Conservation (phyloP, 768 basidiomycete species). For the Termitomyces sp. region DNA sequence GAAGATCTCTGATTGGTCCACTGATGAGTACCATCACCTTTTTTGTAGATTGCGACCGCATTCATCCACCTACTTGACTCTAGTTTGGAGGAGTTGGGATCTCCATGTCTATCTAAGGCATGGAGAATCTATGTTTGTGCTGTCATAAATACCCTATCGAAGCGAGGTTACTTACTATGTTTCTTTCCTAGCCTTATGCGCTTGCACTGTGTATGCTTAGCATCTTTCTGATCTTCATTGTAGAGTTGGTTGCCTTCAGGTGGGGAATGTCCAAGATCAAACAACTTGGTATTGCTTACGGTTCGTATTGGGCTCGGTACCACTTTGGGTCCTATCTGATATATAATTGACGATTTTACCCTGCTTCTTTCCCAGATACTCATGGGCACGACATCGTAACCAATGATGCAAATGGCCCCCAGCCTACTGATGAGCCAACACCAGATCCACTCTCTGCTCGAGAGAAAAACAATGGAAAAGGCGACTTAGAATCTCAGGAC, state of each 20-base stretch:
- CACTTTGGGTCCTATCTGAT: too few species aligned
- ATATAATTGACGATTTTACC: background rate
- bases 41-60: slow-evolving; percentile 74
- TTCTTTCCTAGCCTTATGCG: slow-evolving; percentile 62
- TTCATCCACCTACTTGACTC: slow-evolving; percentile 84
- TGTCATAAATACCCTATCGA: background rate
- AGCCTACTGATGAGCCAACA: slow-evolving; percentile 21
- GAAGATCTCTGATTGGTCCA: background rate
- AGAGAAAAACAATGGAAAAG: background rate
- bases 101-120: slow-evolving; percentile 60
- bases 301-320: slow-evolving; percentile 32
- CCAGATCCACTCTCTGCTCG: background rate
- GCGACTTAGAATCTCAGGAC: slow-evolving; percentile 26
- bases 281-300: slow-evolving; percentile 59
- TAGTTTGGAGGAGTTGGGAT: slow-evolving; percentile 66
- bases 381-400: slow-evolving; percentile 63
- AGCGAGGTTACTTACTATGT: background rate
- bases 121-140: slow-evolving; percentile 59
- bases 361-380: slow-evolving; percentile 38
- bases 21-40: background rate
- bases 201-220: slow-evolving; percentile 78
- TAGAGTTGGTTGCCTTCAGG: slow-evolving; percentile 85
- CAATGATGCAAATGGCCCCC: slow-evolving; percentile 71
- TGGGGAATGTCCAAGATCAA: slow-evolving; percentile 75
- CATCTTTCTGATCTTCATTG: slow-evolving; percentile 80